These are phyloP conservation scores for Cymbopogon flexuosus DNA, from an alignment of 202 grass and related monocot species.

Conservation along the genomic window DNA sequence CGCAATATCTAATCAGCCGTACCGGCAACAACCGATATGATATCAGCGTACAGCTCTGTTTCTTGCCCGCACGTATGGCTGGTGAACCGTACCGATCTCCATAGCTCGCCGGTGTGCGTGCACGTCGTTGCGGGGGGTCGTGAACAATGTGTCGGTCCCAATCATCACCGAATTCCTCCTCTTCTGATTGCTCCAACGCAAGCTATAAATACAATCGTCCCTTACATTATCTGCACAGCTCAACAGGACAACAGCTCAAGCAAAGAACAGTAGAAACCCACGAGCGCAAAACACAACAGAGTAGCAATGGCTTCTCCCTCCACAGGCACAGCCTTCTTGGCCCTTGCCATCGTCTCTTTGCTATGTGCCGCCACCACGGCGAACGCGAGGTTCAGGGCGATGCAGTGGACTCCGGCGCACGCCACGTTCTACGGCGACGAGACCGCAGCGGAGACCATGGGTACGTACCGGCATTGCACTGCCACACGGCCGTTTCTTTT, in stretches of 20 bases:
- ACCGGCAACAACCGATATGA: slow-evolving; percentile 35
- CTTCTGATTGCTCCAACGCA: not conserved
- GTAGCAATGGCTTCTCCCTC: slow-evolving; percentile 31
- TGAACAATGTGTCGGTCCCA: slow-evolving; percentile 8
- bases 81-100: slow-evolving; percentile 2
- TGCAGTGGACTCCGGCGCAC: slow-evolving; percentile 57
- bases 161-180: slow-evolving; percentile 20
- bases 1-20: not conserved
- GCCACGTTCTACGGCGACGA: slow-evolving; percentile 88
- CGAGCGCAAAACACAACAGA: not conserved
- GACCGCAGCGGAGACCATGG: slow-evolving; percentile 50
- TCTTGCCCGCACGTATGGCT: slow-evolving; percentile 39
- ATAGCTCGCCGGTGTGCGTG: slow-evolving; percentile 15
- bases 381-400: slow-evolving; percentile 49
- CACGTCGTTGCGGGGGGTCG: slow-evolving; percentile 19
- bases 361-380: slow-evolving; percentile 7
- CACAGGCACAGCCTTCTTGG: slow-evolving; percentile 10
- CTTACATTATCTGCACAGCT: not conserved
- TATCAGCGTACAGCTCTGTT: slow-evolving; percentile 38
- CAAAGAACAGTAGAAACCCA: not conserved
- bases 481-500: not conserved
- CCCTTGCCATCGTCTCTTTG: slow-evolving; percentile 32
- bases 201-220: slow-evolving; percentile 28
- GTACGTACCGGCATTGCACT: slow-evolving; percentile 9
- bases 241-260: not conserved